These are phyloP conservation scores for Raphidocelis subcapitata DNA, from an alignment of 139 green algal species.

Conservation along the genomic window DNA sequence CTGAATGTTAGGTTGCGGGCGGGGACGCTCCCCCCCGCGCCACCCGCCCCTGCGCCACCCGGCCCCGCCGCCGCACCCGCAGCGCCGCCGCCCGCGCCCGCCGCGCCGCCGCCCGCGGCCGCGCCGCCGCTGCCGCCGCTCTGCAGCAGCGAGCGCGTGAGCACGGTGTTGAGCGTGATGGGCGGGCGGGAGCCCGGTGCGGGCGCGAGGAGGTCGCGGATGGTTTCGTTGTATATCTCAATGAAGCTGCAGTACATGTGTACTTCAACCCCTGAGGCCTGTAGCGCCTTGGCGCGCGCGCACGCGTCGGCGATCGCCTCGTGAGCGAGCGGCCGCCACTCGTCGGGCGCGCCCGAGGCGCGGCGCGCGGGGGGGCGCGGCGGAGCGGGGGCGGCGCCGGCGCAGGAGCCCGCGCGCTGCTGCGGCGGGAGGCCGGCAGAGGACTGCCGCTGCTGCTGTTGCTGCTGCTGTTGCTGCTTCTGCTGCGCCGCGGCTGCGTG, in stretches of 20 bases:
- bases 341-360: no score
- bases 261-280: neutral
- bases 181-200: neutral
- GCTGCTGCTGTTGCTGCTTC: no score
- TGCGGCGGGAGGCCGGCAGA: no score
- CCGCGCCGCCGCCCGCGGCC: neutral
- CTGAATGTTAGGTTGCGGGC: neutral
- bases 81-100: constrained; percentile 15
- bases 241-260: constrained; percentile 61
- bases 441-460: no score
- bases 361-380: no score
- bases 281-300: neutral
- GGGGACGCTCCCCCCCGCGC: no score
- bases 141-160: no score
- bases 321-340: neutral
- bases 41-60: no score
- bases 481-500: no score
- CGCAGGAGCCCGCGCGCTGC: neutral
- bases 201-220: constrained; percentile 75
- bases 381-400: neutral
- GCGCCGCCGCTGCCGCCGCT: neutral
- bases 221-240: constrained; percentile 93
- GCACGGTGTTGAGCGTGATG: neutral
- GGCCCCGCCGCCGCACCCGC: no score
- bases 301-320: neutral